Evolutionary conservation across 2,329 filamentous ascomycete species (phyloP), one percentile per base, ranked within the genome.

Genomic region (Xylariaceae sp.): DNA sequence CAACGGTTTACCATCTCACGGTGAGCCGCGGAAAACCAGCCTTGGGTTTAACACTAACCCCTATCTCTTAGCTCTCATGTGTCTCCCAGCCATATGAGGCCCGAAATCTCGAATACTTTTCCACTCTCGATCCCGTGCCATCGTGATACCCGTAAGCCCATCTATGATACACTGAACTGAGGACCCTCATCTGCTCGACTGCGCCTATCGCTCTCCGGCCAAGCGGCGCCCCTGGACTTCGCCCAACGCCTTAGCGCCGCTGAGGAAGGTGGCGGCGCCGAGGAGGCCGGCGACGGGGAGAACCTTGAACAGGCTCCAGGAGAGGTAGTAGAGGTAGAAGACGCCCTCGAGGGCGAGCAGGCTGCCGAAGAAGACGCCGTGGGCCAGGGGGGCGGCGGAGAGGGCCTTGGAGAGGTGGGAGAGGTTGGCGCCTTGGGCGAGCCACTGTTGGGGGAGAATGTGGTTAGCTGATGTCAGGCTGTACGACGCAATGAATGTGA

Each of bases 261-360:
- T 95, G 48, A 97, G 65, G 61, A 95, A 88, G 9, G 87, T 80
- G 41, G 89, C 78, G 19, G 77, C 66, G 13, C 83, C 81, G 22
- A 93, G 78, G 33, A 82, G 67, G 26, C 73, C 73, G 40, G 85
- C 81, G 19, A 81, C 82, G 4, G 89, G 90, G 37, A 98, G 73
- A 12, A 81, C 81, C 71, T 95, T 85, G 75, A 97, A 95, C 34
- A 98, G 73, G 59, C 84, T 95, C 90, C 91, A 96, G 59, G 71
- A 80, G 39, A 79, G 85, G 68, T 97, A 97, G 76, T 98, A 98
- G 52, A 95, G 69, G 72, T 93, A 91, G 69, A 98, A 96, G 42
- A 95, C 82, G 13, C 79, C 86, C 65, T 98, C 93, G 73, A 98
- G 87, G 17, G 83, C 81, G 30, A 95, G 47, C 42, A 98, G 81